Conservation (phyloP, 352 stramenopile species). For the Globisporangium ultimum region DNA sequence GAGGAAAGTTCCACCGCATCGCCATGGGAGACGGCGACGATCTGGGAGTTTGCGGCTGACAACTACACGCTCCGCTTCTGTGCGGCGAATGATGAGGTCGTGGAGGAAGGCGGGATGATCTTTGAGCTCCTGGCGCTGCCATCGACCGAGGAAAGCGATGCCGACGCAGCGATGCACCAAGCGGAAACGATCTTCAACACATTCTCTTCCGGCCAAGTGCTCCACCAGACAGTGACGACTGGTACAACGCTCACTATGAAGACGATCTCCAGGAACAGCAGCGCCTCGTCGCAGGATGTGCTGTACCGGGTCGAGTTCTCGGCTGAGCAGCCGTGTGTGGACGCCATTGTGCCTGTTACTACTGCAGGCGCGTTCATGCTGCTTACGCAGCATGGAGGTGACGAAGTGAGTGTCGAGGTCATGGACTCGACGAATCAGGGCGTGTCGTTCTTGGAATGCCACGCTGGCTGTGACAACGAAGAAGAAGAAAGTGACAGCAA, state of each 20-base stretch:
- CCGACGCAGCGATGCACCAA: neutral
- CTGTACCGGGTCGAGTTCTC: slow-evolving; percentile 23
- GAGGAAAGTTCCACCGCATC: neutral
- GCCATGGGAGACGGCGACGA: slow-evolving; percentile 2
- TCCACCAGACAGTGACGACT: slow-evolving; percentile 3
- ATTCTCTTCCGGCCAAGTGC: slow-evolving; percentile 12
- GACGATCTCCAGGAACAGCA: neutral
- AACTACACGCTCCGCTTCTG: slow-evolving; percentile 12
- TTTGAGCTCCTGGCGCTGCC: slow-evolving; percentile 8
- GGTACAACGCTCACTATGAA: slow-evolving; percentile 3
- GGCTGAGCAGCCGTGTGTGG: slow-evolving; percentile 12
- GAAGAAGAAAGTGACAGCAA: neutral
- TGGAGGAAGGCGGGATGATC: slow-evolving; percentile 8
- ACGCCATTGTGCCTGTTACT: slow-evolving; percentile 11
- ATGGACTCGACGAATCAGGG: neutral
- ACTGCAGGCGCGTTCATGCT: slow-evolving; percentile 17
- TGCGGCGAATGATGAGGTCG: slow-evolving; percentile 1
- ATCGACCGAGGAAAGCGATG: neutral
- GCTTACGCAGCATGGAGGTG: slow-evolving; percentile 19
- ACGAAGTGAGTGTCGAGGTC: slow-evolving; percentile 14
- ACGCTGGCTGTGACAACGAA: neutral
- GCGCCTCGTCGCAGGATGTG: slow-evolving; percentile 5
- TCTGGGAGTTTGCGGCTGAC: slow-evolving; percentile 3
- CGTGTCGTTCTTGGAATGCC: slow-evolving; percentile 14
- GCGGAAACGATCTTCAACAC: slow-evolving; percentile 6